These are phyloP conservation scores for Carex parvula DNA, from an alignment of 176 grass and related monocot genomes.

Conservation along the genomic window DNA sequence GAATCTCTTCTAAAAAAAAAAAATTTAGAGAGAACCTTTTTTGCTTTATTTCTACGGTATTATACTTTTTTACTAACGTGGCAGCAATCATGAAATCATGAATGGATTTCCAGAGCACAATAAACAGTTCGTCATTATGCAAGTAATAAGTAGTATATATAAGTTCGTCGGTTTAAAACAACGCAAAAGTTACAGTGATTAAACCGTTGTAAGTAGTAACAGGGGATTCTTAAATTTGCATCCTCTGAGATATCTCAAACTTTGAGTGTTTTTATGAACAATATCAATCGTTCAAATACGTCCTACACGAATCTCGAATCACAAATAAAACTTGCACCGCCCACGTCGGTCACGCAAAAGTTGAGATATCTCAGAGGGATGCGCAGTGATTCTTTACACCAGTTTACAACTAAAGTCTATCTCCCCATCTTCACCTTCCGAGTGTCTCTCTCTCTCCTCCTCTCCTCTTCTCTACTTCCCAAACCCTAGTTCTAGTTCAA, in stretches of 20 bases:
- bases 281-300: no score
- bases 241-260: no score
- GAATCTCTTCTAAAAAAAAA: neutral
- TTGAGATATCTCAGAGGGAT: no score
- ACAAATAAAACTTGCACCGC: no score
- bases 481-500: slow-evolving; percentile 21
- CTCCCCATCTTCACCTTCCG: neutral
- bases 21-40: neutral
- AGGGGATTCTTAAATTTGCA: no score
- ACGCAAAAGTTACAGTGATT: neutral
- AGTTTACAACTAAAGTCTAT: neutral
- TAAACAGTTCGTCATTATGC: no score
- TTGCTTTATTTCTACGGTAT: neutral
- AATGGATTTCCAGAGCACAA: neutral
- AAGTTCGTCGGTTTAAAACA: neutral
- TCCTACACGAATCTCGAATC: no score
- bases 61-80: neutral
- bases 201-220: neutral
- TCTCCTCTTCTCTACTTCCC: neutral
- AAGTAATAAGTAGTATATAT: neutral
- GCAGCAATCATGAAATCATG: neutral
- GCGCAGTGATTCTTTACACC: no score
- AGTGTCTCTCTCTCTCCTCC: neutral
- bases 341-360: no score
- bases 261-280: no score